Base-by-base conservation (phyloP, 2,329 filamentous ascomycete genomes). In the Ophiognomonia clavigignenti-juglandacearum region DNA sequence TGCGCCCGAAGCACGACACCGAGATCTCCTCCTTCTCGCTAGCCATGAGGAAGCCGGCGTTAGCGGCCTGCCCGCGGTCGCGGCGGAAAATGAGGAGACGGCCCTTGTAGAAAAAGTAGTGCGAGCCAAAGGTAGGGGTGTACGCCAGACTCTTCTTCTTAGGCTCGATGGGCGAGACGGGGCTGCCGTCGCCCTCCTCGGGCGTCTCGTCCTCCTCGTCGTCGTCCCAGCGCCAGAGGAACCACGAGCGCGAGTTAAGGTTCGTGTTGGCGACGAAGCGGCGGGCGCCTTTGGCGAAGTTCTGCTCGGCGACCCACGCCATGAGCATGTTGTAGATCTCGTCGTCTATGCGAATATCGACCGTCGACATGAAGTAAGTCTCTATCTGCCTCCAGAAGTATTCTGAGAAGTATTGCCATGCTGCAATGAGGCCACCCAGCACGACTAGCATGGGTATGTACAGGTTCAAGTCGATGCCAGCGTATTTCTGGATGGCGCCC, bases 261-360 rank as follows among this genome's bases (percentile, higher is more conserved):
- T 77, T 78, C 6, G 81, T 83, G 57, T 83, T 83, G 34, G 80
- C 84, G 10, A 86, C 72, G 53, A 86, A 84, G 37, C 74, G 73
- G 13, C 80, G 78, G 0, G 82, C 77, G 5, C 68, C 66, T 51
- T 76, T 72, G 18, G 80, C 72, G 54, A 86, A 86, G 4, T 66
- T 62, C 61, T 88, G 83, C 27, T 69, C 64, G 2, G 82, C 73
- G 3, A 87, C 73, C 84, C 84, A 88, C 22, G 72, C 73, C 81
- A 87, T 86, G 34, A 87, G 58, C 57, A 86, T 85, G 58, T 83
- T 83, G 67, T 86, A 88, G 47, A 85, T 78, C 60, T 88, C 84
- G 56, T 88, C 85, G 48, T 87, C 82, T 23, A 78, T 74, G 37
- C 81, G 75, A 32, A 88, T 77, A 55, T 83, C 78, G 16, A 83